Conservation (phyloP, 148 eudicot genomes). For the Selenicereus undatus region DNA sequence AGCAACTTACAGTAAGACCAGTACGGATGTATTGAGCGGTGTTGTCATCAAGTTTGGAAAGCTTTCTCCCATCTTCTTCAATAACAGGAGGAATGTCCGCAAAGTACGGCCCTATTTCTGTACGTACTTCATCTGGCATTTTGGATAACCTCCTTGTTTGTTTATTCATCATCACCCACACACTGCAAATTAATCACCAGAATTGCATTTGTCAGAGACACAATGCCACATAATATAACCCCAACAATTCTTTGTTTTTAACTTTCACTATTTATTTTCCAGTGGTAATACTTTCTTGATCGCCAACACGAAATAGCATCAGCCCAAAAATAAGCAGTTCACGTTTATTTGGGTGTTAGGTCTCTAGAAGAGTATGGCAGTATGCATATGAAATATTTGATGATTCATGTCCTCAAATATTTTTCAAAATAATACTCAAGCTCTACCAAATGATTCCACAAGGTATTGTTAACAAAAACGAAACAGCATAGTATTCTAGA, state of each 20-base stretch:
- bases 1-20: slow-evolving; percentile 69
- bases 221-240: background rate
- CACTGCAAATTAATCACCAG: slow-evolving; percentile 38
- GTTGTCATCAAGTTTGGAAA: slow-evolving; percentile 73
- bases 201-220: background rate
- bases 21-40: slow-evolving; percentile 60
- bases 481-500: background rate
- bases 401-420: background rate
- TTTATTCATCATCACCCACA: slow-evolving; percentile 99
- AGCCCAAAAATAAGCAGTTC: background rate
- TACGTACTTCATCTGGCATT: slow-evolving; percentile 92
- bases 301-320: background rate
- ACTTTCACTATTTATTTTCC: background rate
- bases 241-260: background rate
- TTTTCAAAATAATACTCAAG: background rate
- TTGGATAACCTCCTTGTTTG: slow-evolving; percentile 78
- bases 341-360: background rate
- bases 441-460: background rate
- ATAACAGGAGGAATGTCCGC: slow-evolving; percentile 77
- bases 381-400: background rate
- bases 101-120: slow-evolving; percentile 67
- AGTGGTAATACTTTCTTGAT: background rate
- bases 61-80: slow-evolving; percentile 73
- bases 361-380: too few species aligned
- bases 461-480: background rate